A percentile compares a stretch with the other conserved stretches of the same genome.
Conservation (phyloP, 495 filamentous ascomycete genomes). For the Astrothelium macrocarpum region DNA sequence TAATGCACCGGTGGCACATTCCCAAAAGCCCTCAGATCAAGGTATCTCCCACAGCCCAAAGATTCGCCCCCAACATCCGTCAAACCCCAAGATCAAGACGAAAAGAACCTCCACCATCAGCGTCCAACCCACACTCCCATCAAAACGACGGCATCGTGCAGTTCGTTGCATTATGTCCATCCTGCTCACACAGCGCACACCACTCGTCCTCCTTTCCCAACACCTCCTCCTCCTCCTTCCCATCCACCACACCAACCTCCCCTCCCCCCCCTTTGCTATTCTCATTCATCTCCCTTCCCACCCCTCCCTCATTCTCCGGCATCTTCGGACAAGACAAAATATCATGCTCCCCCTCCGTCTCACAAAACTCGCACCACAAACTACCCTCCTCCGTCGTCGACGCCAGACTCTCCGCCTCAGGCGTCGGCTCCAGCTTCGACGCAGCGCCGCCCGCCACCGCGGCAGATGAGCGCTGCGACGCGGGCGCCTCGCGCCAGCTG, state of each 20-base stretch:
- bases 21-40: no score
- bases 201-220: slow-evolving; percentile 78
- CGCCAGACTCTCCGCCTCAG: slow-evolving; percentile 63
- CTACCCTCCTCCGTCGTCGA: slow-evolving; percentile 63
- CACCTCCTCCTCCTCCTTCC: slow-evolving; percentile 44
- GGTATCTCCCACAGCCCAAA: no score
- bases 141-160: slow-evolving; percentile 35
- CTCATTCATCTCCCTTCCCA: slow-evolving; percentile 14
- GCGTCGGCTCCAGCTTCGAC: slow-evolving; percentile 43
- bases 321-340: slow-evolving; percentile 88
- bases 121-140: no score
- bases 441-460: slow-evolving; percentile 5
- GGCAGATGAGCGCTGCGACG: slow-evolving; percentile 12
- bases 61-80: no score
- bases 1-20: no score
- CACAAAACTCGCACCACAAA: slow-evolving; percentile 94
- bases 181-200: slow-evolving; percentile 94
- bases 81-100: no score
- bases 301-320: slow-evolving; percentile 40
- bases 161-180: slow-evolving; percentile 91
- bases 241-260: slow-evolving; percentile 13
- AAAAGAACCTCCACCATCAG: no score
- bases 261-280: slow-evolving; percentile 9
- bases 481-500: slow-evolving; percentile 31
- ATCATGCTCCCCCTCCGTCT: slow-evolving; percentile 75